A percentile compares a stretch with the other conserved stretches of the same genome.
Conservation (phyloP, 75 land plant species). For the Adiantum capillusveneris region DNA sequence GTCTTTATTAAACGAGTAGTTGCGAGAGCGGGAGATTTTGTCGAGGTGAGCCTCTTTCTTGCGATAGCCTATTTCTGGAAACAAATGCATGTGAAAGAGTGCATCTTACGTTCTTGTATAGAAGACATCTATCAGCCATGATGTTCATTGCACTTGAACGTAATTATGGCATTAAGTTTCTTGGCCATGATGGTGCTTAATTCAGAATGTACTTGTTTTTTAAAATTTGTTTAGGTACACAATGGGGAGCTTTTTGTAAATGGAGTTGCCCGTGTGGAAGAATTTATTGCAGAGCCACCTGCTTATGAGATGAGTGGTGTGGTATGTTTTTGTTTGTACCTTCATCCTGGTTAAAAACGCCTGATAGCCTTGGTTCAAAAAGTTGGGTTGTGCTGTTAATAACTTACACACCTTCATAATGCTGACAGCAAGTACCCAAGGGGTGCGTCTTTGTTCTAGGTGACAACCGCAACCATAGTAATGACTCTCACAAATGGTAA, state of each 20-base stretch:
- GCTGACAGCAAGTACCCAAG: slow-evolving; percentile 69
- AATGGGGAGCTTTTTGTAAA: slow-evolving; percentile 51
- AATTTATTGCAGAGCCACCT: slow-evolving; percentile 41
- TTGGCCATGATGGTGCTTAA: no score
- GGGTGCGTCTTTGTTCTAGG: slow-evolving; percentile 88
- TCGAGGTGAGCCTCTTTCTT: slow-evolving; percentile 41
- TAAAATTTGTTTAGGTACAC: slow-evolving; percentile 16
- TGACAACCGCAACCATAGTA: slow-evolving; percentile 90
- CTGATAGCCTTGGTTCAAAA: no score
- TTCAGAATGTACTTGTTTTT: no score
- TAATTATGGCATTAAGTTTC: no score
- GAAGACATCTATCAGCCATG: no score
- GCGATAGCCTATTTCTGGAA: no score
- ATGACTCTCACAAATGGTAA: slow-evolving; percentile 91
- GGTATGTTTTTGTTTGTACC: slow-evolving; percentile 17
- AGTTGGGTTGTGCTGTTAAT: no score
- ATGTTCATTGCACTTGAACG: no score
- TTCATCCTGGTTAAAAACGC: no score
- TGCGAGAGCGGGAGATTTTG: slow-evolving; percentile 78
- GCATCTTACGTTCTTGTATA: no score
- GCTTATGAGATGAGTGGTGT: slow-evolving; percentile 25
- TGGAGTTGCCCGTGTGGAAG: slow-evolving; percentile 34
- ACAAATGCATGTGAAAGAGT: no score
- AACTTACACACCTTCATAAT: no score
- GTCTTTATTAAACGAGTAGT: slow-evolving; percentile 90